These are phyloP conservation scores for Narthecium ossifragum DNA, from an alignment of 106 monocot species.

Conservation along the genomic window DNA sequence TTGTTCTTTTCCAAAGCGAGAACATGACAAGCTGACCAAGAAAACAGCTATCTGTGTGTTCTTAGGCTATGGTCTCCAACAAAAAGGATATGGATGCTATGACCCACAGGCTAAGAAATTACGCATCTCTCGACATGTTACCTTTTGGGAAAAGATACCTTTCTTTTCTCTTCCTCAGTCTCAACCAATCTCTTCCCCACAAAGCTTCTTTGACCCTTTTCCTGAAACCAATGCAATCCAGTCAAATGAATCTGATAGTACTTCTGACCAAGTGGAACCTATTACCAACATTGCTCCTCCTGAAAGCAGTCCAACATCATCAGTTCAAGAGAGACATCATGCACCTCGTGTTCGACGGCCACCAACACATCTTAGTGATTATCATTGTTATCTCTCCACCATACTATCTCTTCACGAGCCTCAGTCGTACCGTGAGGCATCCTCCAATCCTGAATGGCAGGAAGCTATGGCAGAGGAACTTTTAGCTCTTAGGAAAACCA, in stretches of 20 bases:
- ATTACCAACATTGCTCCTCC: not conserved
- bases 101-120: not conserved
- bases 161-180: not conserved
- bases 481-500: not conserved
- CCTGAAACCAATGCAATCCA: not conserved
- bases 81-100: not conserved
- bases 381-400: not conserved
- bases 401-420: not conserved
- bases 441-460: not conserved
- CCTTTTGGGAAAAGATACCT: not conserved
- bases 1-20: not conserved
- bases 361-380: not conserved
- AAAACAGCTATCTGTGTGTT: not conserved
- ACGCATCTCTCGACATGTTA: not conserved
- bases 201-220: not conserved
- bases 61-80: not conserved
- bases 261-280: not conserved
- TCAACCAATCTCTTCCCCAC: not conserved
- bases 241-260: not conserved
- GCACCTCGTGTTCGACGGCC: not conserved
- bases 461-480: not conserved
- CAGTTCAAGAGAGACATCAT: not conserved
- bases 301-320: not conserved
- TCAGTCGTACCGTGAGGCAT: not conserved
- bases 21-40: not conserved